Base-by-base conservation (phyloP, 2,329 filamentous ascomycete species). In the Ophiosphaerella herpotricha region DNA sequence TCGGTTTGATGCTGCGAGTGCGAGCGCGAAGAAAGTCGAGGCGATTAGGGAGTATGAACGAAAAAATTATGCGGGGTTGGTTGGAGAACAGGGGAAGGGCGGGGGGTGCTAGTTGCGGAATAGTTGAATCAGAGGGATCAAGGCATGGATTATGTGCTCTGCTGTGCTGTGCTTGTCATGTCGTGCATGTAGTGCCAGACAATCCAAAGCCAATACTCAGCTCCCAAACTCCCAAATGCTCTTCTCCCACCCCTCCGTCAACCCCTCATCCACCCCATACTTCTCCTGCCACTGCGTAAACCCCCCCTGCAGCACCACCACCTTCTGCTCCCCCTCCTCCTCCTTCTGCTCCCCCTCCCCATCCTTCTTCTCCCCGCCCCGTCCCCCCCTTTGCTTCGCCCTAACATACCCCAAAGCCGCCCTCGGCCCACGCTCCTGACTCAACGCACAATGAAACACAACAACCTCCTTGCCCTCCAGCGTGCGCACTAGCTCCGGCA, bases 391-490 rank as follows among this genome's bases (percentile, higher is more conserved):
- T 85, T 18, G 16, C 39, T 85, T 80, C 75, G 91, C 88, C 32
- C 88, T 78, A 53, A 92, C 61, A 72, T 97, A 97, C 64, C 82
- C 81, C 61, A 96, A 75, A 3, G 94, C 94, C 3, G 93, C 91
- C 43, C 83, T 83, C 0, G 94, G 94, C 0, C 94, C 94, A 1
- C 94, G 82, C 76, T 96, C 89, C 77, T 97, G 94, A 60, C 88
- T 93, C 47, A 97, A 78, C 14, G 90, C 89, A 75, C 94, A 99
- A 77, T 99, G 94, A 73, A 99, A 99, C 1, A 99, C 84, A 12
- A 99, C 91, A 9, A 82, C 87, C 48, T 94, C 84, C 73, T 91
- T 91, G 67, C 87, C 85, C 58, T 85, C 78, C 40, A 97, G 82
- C 37, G 82, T 85, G 48, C 90, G 85, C 11, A 96, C 80, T n/a